Evolutionary conservation across 1,284 basidiomycete species (phyloP).

Genomic region (Tylopilus sp.): DNA sequence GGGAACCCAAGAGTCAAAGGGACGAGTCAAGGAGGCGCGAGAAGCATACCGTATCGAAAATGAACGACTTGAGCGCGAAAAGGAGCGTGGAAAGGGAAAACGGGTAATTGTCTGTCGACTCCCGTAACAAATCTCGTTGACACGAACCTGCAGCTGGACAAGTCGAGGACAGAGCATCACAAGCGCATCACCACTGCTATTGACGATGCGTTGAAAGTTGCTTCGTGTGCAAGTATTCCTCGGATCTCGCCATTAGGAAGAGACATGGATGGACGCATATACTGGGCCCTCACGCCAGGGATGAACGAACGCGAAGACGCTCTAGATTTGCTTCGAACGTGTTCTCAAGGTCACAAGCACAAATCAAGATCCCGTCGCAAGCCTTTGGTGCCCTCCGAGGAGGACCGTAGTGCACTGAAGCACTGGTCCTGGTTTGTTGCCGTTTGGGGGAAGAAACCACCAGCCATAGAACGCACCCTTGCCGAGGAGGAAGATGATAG

Average conservation of each 20-base stretch:
- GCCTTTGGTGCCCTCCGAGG: slow-evolving; percentile 40
- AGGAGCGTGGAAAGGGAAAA: slow-evolving; percentile 34
- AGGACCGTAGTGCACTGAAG: slow-evolving; percentile 45
- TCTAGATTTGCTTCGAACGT: slow-evolving; percentile 39
- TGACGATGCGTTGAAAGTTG: slow-evolving; percentile 33
- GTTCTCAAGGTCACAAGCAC: slow-evolving; percentile 28
- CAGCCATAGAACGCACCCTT: slow-evolving; percentile 24
- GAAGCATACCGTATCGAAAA: slow-evolving; percentile 47
- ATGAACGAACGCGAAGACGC: slow-evolving; percentile 45
- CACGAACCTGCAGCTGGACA: slow-evolving; percentile 22
- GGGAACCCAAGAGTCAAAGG: slow-evolving; percentile 51
- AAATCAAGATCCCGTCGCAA: slow-evolving; percentile 36
- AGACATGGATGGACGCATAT: slow-evolving; percentile 50
- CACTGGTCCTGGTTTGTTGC: slow-evolving; percentile 73
- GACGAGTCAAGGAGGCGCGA: slow-evolving; percentile 45
- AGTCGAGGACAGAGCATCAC: slow-evolving; percentile 22
- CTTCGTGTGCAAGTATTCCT: slow-evolving; percentile 36
- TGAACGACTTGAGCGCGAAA: slow-evolving; percentile 43
- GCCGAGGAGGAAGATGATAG: slow-evolving; percentile 22
- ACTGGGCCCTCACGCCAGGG: slow-evolving; percentile 53
- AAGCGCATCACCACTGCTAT: slow-evolving; percentile 20
- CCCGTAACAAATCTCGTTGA: background rate
- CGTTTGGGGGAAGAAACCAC: slow-evolving; percentile 60
- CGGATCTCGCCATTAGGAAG: slow-evolving; percentile 48
- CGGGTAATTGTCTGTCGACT: slow-evolving; percentile 31